Base-by-base conservation (phyloP, 148 eudicot genomes). In the Nepenthes gracilis region DNA sequence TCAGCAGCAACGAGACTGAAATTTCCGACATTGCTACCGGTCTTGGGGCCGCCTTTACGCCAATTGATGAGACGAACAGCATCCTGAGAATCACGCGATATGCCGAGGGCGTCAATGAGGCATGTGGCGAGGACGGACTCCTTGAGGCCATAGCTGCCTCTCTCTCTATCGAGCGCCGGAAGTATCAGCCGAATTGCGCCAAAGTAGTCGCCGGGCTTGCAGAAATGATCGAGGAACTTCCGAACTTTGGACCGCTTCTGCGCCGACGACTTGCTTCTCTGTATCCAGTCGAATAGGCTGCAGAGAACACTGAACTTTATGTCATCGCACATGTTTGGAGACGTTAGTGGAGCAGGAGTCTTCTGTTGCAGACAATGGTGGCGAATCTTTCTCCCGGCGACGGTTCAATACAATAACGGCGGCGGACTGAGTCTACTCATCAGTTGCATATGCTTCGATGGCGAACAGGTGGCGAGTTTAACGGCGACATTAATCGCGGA, bases 61-160 rank as follows among this genome's bases (percentile, higher is more conserved):
- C 98, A 93, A 57, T 86, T 84, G 69, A 88, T 57, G 52, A 88
- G 80, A 32, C 78, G 74, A 33, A 74, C 67, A 23, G 91, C 90
- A 67, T 93, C 98, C 2, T 76, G 70, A 32, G 96, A 86, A 38
- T 93, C 98, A 10, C 95, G 76, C 1, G 95, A 69, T 72, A 93
- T 84, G 23, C 70, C 94, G 36, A 88, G 79, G 2, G 96, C 91
- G 73, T 93, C 95, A 33, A 93, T 69, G 48, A 93, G 73, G 51
- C 79, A 69, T 9, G 83, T 77, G 13, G 95, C 89, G 60, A 93
- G 89, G 5, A 65, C 76, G 4, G 84, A 74, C 74, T 93, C 98
- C 63, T 83, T 81, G 63, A 93, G 82, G 2, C 98, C 96, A 59
- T 93, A 93, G 8, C 85, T 64, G 2, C 91, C 98, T 2, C 98